These are phyloP conservation scores for Juglanconis juglandina DNA, from an alignment of 2,329 filamentous ascomycete species.

Conservation along the genomic window DNA sequence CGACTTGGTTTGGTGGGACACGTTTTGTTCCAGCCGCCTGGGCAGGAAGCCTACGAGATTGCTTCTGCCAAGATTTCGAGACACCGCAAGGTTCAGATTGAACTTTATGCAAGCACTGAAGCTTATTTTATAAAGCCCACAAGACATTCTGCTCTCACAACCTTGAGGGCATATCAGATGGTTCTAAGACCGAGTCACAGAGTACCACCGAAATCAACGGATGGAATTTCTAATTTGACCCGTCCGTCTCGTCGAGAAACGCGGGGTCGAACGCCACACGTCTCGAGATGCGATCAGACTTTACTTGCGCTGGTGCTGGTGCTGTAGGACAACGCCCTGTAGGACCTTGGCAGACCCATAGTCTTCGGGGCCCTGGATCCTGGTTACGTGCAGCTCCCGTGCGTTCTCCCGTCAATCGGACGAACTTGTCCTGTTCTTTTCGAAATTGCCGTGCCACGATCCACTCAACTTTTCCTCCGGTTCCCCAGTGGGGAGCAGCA, in stretches of 20 bases:
- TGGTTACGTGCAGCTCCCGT: background rate
- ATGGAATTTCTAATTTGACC: no score
- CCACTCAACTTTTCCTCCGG: background rate
- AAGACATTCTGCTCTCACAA: no score
- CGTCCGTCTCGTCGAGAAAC: no score
- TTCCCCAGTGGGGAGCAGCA: background rate
- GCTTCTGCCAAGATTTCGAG: background rate
- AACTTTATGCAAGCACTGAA: background rate
- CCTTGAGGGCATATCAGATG: no score
- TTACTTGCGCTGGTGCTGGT: no score
- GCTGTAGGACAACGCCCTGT: no score
- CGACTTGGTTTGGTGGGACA: no score
- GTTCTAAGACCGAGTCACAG: no score
- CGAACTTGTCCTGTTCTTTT: background rate
- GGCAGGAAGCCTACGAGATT: background rate
- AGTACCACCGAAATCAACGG: no score
- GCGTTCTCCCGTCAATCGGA: background rate
- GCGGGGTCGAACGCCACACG: background rate
- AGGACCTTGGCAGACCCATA: no score
- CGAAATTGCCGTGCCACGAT: background rate
- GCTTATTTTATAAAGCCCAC: background rate
- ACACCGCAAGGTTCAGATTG: background rate
- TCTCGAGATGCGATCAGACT: background rate
- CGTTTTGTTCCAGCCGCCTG: no score
- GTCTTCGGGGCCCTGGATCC: no score